Conservation (phyloP, 2,329 filamentous ascomycete species). For the Trichophyton schoenleinii region DNA sequence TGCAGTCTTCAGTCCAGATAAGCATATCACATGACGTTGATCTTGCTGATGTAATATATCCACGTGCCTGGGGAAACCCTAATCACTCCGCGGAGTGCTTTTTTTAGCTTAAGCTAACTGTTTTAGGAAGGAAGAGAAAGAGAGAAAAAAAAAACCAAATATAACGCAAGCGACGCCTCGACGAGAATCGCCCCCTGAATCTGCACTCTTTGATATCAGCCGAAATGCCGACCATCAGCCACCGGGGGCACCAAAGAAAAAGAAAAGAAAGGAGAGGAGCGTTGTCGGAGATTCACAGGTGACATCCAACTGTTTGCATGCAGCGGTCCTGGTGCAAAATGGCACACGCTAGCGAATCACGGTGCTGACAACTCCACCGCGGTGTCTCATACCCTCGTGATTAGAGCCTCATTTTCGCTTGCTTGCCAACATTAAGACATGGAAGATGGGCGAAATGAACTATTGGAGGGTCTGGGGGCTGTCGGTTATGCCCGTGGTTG, state of each 20-base stretch:
- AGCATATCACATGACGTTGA: not conserved
- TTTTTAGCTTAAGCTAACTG: not conserved
- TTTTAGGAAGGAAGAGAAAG: no score
- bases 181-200: not conserved
- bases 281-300: not conserved
- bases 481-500: constrained; percentile 1
- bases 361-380: not conserved
- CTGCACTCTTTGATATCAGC: not conserved
- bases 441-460: not conserved
- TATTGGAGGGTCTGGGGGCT: not conserved
- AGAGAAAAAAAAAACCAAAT: no score
- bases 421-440: not conserved
- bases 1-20: not conserved
- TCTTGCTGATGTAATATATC: not conserved
- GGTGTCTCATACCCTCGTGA: not conserved
- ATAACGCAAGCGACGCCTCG: no score
- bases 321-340: not conserved
- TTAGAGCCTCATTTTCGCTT: not conserved
- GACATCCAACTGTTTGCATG: not conserved
- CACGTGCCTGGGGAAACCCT: constrained; percentile 1
- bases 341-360: not conserved
- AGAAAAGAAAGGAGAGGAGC: not conserved
- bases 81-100: not conserved
- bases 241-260: not conserved
- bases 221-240: not conserved